Conservation (phyloP, 192 early-diverging fungal genomes). For the Borealophlyctis nickersoniae region DNA sequence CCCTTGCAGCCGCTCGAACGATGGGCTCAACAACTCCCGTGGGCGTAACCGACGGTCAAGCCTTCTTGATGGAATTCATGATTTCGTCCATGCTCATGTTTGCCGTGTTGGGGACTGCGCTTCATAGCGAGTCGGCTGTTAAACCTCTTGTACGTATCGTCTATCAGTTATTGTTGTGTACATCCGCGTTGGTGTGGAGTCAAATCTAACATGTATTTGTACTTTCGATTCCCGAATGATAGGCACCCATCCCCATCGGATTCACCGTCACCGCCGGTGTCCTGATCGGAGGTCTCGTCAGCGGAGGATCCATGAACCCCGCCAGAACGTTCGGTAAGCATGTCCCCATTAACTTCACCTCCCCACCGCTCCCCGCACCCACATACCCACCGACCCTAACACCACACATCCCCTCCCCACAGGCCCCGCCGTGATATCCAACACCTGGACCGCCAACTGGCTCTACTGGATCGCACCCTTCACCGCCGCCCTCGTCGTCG, state of each 20-base stretch:
- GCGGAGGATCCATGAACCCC: slow-evolving; percentile 25
- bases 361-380: not conserved
- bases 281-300: slow-evolving; percentile 11
- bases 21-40: slow-evolving; percentile 13
- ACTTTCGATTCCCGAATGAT: not conserved
- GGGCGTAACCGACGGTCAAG: not conserved
- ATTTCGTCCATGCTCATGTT: slow-evolving; percentile 22
- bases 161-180: not conserved
- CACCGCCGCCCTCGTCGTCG: slow-evolving; percentile 14
- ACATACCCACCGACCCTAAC: not conserved
- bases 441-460: slow-evolving; percentile 13
- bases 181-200: not conserved
- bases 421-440: slow-evolving; percentile 21
- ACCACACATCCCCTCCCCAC: too few species aligned
- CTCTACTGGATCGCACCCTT: slow-evolving; percentile 17
- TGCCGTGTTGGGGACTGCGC: slow-evolving; percentile 5
- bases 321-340: slow-evolving; percentile 18
- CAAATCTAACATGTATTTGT: not conserved
- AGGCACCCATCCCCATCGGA: slow-evolving; percentile 24
- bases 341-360: not conserved
- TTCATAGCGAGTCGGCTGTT: not conserved
- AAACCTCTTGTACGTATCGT: not conserved
- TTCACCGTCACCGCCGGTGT: slow-evolving; percentile 20
- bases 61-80: slow-evolving; percentile 19
- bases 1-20: not conserved